These are phyloP conservation scores for Cryphonectria parasitica DNA, from an alignment of 2,329 filamentous ascomycete species.

Conservation along the genomic window DNA sequence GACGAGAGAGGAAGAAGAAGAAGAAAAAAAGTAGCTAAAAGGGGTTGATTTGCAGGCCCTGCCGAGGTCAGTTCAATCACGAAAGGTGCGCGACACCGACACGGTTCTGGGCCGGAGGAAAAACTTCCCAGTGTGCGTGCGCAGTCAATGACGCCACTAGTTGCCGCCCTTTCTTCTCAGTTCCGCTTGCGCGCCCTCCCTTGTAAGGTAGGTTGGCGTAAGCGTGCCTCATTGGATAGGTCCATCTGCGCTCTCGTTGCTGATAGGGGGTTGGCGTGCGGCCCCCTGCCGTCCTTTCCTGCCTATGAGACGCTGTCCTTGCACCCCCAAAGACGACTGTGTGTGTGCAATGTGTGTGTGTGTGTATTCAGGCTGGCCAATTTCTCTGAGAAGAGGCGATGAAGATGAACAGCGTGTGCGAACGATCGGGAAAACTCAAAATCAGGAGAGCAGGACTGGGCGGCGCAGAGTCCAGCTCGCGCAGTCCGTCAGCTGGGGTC, in stretches of 20 bases:
- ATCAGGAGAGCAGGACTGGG: slow-evolving; percentile 2
- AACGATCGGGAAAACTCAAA: neutral
- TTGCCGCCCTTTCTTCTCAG: slow-evolving; percentile 1
- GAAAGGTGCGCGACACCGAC: slow-evolving; percentile 23
- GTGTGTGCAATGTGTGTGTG: no score
- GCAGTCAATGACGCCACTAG: slow-evolving; percentile 20
- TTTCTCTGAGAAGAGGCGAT: slow-evolving; percentile 14
- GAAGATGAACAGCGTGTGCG: slow-evolving; percentile 11
- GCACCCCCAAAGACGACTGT: neutral
- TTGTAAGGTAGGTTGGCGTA: slow-evolving; percentile 8
- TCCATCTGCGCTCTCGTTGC: neutral
- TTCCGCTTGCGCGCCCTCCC: neutral
- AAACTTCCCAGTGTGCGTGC: neutral
- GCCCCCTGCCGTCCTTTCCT: neutral
- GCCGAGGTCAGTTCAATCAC: slow-evolving; percentile 14
- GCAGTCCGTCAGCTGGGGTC: slow-evolving; percentile 12
- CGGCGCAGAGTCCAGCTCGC: neutral
- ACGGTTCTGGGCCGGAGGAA: slow-evolving; percentile 1
- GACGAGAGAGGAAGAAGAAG: no score
- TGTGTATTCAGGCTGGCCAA: slow-evolving; percentile 13
- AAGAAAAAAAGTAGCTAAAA: no score
- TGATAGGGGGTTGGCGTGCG: neutral
- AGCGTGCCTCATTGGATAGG: slow-evolving; percentile 12
- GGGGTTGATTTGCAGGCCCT: neutral
- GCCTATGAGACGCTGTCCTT: neutral